These are phyloP conservation scores for Domatiomyces globalis DNA, from an alignment of 2,329 filamentous ascomycete genomes.

Conservation along the genomic window DNA sequence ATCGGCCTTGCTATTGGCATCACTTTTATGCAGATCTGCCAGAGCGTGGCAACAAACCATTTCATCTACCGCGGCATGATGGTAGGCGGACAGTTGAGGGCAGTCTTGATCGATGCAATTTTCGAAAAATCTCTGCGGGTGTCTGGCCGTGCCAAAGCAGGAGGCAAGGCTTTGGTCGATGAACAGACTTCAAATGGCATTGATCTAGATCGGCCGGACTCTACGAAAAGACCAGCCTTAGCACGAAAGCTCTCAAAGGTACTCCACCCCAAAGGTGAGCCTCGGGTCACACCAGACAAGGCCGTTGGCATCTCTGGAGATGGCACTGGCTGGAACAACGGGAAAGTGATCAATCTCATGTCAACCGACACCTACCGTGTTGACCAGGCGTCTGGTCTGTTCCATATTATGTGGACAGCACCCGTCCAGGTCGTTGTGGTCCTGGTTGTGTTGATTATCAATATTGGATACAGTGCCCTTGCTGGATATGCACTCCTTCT, in stretches of 20 bases:
- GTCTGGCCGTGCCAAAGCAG: slow-evolving; percentile 75
- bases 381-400: slow-evolving; percentile 74
- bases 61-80: slow-evolving; percentile 91
- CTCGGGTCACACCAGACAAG: slow-evolving; percentile 28
- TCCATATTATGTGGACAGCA: slow-evolving; percentile 83
- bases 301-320: slow-evolving; percentile 46
- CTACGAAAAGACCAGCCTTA: slow-evolving; percentile 24
- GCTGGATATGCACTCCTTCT: slow-evolving; percentile 75
- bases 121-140: slow-evolving; percentile 88
- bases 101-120: slow-evolving; percentile 68
- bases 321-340: slow-evolving; percentile 79
- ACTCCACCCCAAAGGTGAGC: slow-evolving; percentile 24
- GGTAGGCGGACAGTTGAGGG: slow-evolving; percentile 70
- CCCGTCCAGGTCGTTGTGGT: slow-evolving; percentile 68
- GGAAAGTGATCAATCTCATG: slow-evolving; percentile 85
- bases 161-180: slow-evolving; percentile 42
- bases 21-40: slow-evolving; percentile 67
- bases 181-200: slow-evolving; percentile 39
- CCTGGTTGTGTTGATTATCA: slow-evolving; percentile 65
- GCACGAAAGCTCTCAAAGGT: slow-evolving; percentile 24
- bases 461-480: slow-evolving; percentile 77
- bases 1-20: slow-evolving; percentile 75
- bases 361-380: slow-evolving; percentile 88
- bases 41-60: slow-evolving; percentile 71
- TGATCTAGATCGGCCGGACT: slow-evolving; percentile 28